Base-by-base conservation (phyloP, 2,329 filamentous ascomycete species). In the Ophiostoma novo-ulmi region DNA sequence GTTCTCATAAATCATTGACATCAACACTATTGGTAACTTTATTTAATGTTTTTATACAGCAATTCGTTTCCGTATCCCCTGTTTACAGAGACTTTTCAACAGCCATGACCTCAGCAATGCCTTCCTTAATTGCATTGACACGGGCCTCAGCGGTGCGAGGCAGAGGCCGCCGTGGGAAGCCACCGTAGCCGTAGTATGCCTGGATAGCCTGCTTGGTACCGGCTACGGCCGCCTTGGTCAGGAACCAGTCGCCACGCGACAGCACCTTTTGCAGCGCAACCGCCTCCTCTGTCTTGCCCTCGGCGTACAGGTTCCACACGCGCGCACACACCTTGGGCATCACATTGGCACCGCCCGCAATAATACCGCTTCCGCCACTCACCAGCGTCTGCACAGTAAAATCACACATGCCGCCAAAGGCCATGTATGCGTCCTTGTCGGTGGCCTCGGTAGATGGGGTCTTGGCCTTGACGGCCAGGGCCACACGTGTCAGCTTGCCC, bases 201-300 rank as follows among this genome's bases (percentile, higher is more conserved):
- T 95, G 88, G 75, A 96, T 89, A 13, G 90, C 91, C 74, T 87
- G 87, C 84, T 96, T 96, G 31, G 93, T 95, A n/a, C 91, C 92
- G 0, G 92, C 89, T 75, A 95, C 93, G 65, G 91, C 91, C 0
- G 90, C 85, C 81, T 93, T 93, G 73, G 92, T 95, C 70, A 94
- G 82, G 63, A 89, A 88, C 92, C 92, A 96, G 80, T 96, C 92
- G 41, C 89, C 89, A 77, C 88, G 88, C 76, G 89, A 89, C 73
- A 96, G 85, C n/a, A 89, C 80, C 79, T 90, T 91, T 78, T 97
- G 93, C 76, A 94, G 81, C 74, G 85, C 86, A 75, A 89, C 85
- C 7, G 92, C 90, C 81, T 96, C 91, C 52, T 91, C 88, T 70
- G 84, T 85, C 81, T 92, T 90, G 63, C 91, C 92, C 76, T 89